phyloP scores from a whole-genome alignment of 2,329 filamentous ascomycete species.

The Xylaria sp. region DNA sequence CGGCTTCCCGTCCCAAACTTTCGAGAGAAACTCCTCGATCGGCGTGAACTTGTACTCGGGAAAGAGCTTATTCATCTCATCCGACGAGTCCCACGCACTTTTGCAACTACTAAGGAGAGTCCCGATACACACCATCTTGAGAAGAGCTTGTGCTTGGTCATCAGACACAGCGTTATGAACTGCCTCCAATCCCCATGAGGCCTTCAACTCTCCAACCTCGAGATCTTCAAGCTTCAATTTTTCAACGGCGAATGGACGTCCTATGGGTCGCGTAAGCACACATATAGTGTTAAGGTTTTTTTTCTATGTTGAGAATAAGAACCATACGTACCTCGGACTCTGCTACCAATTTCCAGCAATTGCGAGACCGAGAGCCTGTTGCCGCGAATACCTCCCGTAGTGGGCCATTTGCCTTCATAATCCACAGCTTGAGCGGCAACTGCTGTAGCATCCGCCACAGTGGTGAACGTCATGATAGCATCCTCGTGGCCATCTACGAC shows the following conservation, averaged over 20 bases:
- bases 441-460: constrained; percentile 54
- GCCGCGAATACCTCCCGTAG: constrained; percentile 54
- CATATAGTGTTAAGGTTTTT: background rate
- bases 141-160: constrained; percentile 49
- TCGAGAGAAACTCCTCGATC: constrained; percentile 27
- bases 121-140: constrained; percentile 53
- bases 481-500: constrained; percentile 55
- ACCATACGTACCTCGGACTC: constrained; percentile 52
- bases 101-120: constrained; percentile 54
- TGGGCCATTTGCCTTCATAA: constrained; percentile 56
- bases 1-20: constrained; percentile 48
- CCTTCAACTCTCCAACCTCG: constrained; percentile 52
- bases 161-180: constrained; percentile 48
- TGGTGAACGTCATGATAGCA: constrained; percentile 56
- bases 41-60: constrained; percentile 29
- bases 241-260: constrained; percentile 54
- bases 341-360: constrained; percentile 53
- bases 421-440: constrained; percentile 55
- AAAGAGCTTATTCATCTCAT: constrained; percentile 34
- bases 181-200: constrained; percentile 53
- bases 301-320: background rate
- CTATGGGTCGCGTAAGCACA: constrained; percentile 36
- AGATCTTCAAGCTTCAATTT: constrained; percentile 60
- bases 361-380: constrained; percentile 50
- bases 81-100: constrained; percentile 47